Base-by-base conservation (phyloP, 805 yeast species). In the Ogataea neopini region DNA sequence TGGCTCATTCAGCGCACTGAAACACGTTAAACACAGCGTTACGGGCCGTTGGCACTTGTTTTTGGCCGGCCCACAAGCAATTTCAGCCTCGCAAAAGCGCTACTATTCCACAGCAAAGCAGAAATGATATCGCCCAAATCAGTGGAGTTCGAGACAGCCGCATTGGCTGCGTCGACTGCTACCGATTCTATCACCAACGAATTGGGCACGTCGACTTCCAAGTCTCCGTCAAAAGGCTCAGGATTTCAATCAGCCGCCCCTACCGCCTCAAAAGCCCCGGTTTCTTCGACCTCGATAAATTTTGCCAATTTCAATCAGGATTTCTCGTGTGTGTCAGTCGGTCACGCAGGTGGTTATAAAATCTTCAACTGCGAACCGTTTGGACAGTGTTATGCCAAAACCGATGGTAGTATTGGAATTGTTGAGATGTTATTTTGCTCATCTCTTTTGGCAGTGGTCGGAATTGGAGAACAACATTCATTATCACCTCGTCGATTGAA, bases 391-490 rank as follows among this genome's bases (percentile, higher is more conserved):
- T 84, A 78, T 59, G 75, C 74, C 22, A 73, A 75, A 42, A 29
- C 49, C 2, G 75, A 73, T 44, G 86, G 84, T 29, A 76, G 87
- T 5, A 76, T 84, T 25, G 90, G 89, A 0, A 79, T 89, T 2
- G 86, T 90, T 8, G 97, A 91, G 62, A 92, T 92, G 98, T 77
- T 92, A 17, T 92, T 88, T 60, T 78, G 87, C 40, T 88, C 98
- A 0, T 86, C 96, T 6, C 72, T 92, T 32, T 75, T 94, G 11
- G 97, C 95, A 0, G 71, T 90, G 5, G 96, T 89, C 2, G 94
- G 92, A 6, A 74, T 81, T 45, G 96, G 95, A 1, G 91, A 85
- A 45, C 87, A 83, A 51, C 83, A 87, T 4, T 61, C 76, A 1
- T 71, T 84, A 14, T 83, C 89, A 10, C 97, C 97, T n/a, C 74